phyloP scores from a whole-genome alignment of 805 yeast genomes.

The Hanseniaspora hatyaiensis region DNA sequence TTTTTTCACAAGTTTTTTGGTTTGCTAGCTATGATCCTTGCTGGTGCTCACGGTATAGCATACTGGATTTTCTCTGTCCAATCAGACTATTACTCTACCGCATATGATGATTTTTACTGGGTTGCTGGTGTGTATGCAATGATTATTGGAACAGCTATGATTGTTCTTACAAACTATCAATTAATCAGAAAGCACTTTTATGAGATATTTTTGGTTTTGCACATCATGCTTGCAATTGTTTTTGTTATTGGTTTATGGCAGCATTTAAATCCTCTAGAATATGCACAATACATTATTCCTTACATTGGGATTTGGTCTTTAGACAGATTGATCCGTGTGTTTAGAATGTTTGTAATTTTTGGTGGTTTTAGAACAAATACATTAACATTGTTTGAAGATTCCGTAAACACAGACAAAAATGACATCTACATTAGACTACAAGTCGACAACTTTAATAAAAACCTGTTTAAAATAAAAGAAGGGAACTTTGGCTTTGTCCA shows the following conservation, averaged over 20 bases:
- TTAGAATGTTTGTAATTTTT: conserved; percentile 32
- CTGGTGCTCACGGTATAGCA: conserved; percentile 3
- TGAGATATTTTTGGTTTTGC: conserved; percentile 35
- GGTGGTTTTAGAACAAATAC: conserved; percentile 15
- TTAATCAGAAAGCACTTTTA: conserved; percentile 35
- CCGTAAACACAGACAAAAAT: background rate
- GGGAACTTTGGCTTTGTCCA: conserved; percentile 16
- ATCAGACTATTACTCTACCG: background rate
- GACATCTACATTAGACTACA: conserved; percentile 3
- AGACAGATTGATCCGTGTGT: conserved; percentile 47
- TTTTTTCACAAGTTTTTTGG: conserved; percentile 55
- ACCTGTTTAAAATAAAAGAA: conserved; percentile 6
- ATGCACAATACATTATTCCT: conserved; percentile 41
- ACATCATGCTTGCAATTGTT: conserved; percentile 34
- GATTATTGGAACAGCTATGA: conserved; percentile 27
- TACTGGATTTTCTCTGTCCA: conserved; percentile 6
- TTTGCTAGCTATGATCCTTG: conserved; percentile 22
- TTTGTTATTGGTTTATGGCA: conserved; percentile 36
- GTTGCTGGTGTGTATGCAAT: conserved; percentile 5
- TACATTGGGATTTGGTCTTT: conserved; percentile 54
- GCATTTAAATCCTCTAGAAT: conserved; percentile 34
- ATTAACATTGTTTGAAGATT: background rate
- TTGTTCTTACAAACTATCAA: conserved; percentile 34
- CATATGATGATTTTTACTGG: background rate
- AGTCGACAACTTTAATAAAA: conserved; percentile 13